Base-by-base conservation (phyloP, 371 early-diverging fungal species). In the Mucor racemosus region DNA sequence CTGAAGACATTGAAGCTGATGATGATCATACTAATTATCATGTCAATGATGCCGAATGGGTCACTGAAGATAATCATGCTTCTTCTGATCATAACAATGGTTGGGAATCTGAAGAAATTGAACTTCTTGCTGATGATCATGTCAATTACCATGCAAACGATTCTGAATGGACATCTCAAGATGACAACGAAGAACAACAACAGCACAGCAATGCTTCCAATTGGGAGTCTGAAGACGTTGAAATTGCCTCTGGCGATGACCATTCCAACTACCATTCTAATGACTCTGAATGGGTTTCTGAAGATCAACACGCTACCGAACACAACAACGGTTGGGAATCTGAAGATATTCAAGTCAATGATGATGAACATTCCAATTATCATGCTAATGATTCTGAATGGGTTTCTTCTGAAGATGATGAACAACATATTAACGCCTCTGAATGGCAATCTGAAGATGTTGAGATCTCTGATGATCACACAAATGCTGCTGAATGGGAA, bases 301-400 rank as follows among this genome's bases (percentile, higher is more conserved):
- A 46, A 33, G 40, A 58, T 31, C 7, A 5, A 11, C 53, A 53
- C 7, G 38, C 40, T 36, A 39, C 26, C 35, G 56, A 58, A 7
- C 60, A 67, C 3, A 66, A 71, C 39, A n/a, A 26, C 36, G 62
- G 65, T 15, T 73, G 73, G 73, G 33, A n/a, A 1, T 17, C 62
- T 59, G 64, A 66, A 41, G 67, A 60, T 9, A 55, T 44, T 33
- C 34, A 44, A 0, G n/a, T 65, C n/a, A 40, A 34, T 39, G 61
- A 33, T 10, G 42, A 53, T 21, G 60, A 36, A 15, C 40, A 44
- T 9, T n/a, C 44, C 41, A 62, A 14, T 35, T 36, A 34, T n/a
- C 60, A 68, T 15, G 17, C 7, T 17, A 67, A 71, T 11, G 66
- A 63, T 14, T 17, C 46, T 58, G 73, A 69, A 58, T 68, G 69